A percentile compares a stretch with the other conserved stretches of the same genome.
phyloP scores from a whole-genome alignment of 148 eudicot genomes.

The Drosera capensis region DNA sequence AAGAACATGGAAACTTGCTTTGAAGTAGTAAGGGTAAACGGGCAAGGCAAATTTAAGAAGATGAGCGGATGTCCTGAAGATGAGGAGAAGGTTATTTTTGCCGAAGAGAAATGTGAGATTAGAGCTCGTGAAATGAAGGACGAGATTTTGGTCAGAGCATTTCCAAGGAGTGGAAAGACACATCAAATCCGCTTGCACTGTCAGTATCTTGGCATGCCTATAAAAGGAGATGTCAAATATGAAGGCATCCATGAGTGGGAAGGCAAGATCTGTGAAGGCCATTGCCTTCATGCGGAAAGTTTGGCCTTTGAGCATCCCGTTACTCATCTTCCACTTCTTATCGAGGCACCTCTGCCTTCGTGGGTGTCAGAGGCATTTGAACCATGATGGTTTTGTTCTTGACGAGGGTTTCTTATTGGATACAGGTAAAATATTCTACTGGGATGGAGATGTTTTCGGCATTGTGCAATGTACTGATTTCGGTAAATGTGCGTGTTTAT shows the following conservation, averaged over 20 bases:
- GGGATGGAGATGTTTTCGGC: not conserved
- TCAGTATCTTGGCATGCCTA: conserved; percentile 77
- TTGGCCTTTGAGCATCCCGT: conserved; percentile 78
- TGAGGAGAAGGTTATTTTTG: conserved; percentile 20
- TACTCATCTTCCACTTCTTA: conserved; percentile 40
- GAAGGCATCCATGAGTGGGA: conserved; percentile 82
- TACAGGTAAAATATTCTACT: not conserved
- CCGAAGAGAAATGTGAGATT: conserved; percentile 52
- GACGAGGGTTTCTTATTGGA: not conserved
- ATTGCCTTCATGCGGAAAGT: conserved; percentile 83
- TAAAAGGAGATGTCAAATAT: conserved; percentile 89
- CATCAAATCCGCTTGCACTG: conserved; percentile 97
- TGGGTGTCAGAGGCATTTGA: conserved; percentile 52
- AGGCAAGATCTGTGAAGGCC: conserved; percentile 48
- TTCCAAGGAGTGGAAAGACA: conserved; percentile 85
- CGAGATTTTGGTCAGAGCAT: conserved; percentile 68
- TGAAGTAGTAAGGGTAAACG: conserved; percentile 54
- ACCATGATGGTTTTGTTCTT: conserved; percentile 2
- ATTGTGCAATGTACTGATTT: no score
- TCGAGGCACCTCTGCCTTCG: conserved; percentile 59
- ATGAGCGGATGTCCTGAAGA: conserved; percentile 9
- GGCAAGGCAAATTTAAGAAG: conserved; percentile 15
- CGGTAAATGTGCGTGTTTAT: no score
- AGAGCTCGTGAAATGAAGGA: conserved; percentile 19
- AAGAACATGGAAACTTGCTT: conserved; percentile 74